Evolutionary conservation across 148 eudicot genomes (phyloP), one percentile per base, ranked within the genome.

Genomic region (Vaccinium vitisidaea): DNA sequence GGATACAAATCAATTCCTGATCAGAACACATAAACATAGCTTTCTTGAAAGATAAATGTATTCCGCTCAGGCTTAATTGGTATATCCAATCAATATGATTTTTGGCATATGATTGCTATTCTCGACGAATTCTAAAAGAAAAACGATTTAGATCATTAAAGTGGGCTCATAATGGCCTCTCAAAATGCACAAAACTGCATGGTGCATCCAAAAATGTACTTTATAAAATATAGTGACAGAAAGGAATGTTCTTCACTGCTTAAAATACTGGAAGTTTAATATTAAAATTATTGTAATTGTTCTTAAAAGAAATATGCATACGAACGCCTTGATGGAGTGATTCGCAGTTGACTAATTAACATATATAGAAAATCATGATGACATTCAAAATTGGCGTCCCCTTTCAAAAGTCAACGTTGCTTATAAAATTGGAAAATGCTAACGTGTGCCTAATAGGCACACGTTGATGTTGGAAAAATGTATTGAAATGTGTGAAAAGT

Each of bases 331-430:
- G n/a, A 43, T 61, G 83, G 30, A 61, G 21, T 80, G 30, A 43
- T 80, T 48, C 36, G 43, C 61, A 49, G 76, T 82, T 82, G 83
- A 82, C 83, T 67, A 21, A 15, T 19, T 14, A 12, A 0, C 21
- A 2, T 30, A 25, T 52, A 46, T 12, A 77, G 12, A 77, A 49
- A 43, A 43, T 43, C 46, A 43, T 10, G 54, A 21, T 76, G 54
- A 18, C 79, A 76, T 3, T 50, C 16, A 77, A 27, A 4, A 49
- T 50, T 32, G 14, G 21, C 0, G 30, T 25, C 5, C 36, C 30
- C 52, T 46, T 71, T 32, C n/a, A 14, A 73, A 73, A 36, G 46
- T 73, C 49, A 43, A 74, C 19, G 49, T 36, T 43, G 11, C 11
- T 74, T 36, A 16, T 18, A 75, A 5, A 18, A 27, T 30, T 70